Evolutionary conservation across 139 green algal genomes (phyloP), one percentile per base, ranked within the genome.

Genomic region (Picochlorum sp.): DNA sequence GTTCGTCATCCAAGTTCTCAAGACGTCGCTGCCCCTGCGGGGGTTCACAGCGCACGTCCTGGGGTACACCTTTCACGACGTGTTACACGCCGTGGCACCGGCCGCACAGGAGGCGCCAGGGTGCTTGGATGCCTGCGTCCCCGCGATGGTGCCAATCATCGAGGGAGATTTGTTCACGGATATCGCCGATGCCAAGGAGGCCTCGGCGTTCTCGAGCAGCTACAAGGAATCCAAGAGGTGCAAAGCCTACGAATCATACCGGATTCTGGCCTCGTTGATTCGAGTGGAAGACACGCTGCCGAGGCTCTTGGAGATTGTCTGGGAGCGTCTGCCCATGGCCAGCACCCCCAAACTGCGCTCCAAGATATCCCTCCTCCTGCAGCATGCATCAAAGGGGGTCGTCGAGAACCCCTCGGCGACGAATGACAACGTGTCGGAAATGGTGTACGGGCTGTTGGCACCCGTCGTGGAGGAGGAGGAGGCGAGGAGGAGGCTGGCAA

Each of bases 21-120:
- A 56, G 28, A 65, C 65, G 2, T 74, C 81, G 20, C 76, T 92
- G 45, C 80, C 80, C 37, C 73, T 60, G 61, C 65, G 46, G 28
- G 90, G 89, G n/a, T 95, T 84, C 75, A 89, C 84, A 4, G 80
- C 85, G 4, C 90, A 97, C 54, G 84, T 97, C 16, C 77, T 91
- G 16, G 90, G 88, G 23, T 96, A 89, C 84, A 95, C 89, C 2
- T 51, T 89, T 61, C 82, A 95, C 61, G 79, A 83, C 11, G 68
- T 91, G 50, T 71, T 95, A 15, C 74, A 89, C 57, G 84, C 67
- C 13, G 60, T 83, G 49, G 68, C 57, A 44, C 20, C 30, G 9
- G 72, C 41, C 34, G 57, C 46, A 18, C 4, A 58, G 37, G 23
- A 56, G 6, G n/a, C 16, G 10, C 58, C 74, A 3, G 84, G 86